These are phyloP conservation scores for Gossypium schwendimanii DNA, from an alignment of 441 rosid species.

Conservation along the genomic window DNA sequence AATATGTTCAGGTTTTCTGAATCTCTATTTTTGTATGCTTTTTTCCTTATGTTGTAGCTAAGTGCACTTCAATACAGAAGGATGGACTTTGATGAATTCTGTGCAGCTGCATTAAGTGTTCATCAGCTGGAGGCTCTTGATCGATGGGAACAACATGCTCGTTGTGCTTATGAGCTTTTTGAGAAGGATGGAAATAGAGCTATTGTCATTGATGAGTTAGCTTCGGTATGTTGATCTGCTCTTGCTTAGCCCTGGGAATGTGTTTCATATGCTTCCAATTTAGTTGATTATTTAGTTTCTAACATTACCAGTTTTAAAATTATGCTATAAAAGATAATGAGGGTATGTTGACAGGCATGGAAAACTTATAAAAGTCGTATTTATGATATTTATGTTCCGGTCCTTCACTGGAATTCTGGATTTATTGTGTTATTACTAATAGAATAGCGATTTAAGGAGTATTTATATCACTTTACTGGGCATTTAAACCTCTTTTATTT, in stretches of 20 bases:
- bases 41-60: constrained; percentile 34
- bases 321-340: neutral
- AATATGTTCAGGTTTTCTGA: neutral
- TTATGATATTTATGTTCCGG: neutral
- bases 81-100: constrained; percentile 83
- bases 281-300: neutral
- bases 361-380: neutral
- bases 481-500: neutral
- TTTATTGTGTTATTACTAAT: neutral
- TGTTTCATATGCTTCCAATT: neutral
- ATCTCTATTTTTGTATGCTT: constrained; percentile 1
- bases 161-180: constrained; percentile 88
- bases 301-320: neutral
- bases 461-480: neutral
- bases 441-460: neutral
- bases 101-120: constrained; percentile 75
- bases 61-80: constrained; percentile 82
- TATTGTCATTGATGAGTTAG: constrained; percentile 76
- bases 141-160: constrained; percentile 90
- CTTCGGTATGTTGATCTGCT: constrained; percentile 54
- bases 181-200: constrained; percentile 92
- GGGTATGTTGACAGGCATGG: neutral
- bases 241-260: neutral
- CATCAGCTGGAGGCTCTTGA: constrained; percentile 86
- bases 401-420: neutral